Base-by-base conservation (phyloP, 202 grass and related monocot species). In the Setaria viridis region DNA sequence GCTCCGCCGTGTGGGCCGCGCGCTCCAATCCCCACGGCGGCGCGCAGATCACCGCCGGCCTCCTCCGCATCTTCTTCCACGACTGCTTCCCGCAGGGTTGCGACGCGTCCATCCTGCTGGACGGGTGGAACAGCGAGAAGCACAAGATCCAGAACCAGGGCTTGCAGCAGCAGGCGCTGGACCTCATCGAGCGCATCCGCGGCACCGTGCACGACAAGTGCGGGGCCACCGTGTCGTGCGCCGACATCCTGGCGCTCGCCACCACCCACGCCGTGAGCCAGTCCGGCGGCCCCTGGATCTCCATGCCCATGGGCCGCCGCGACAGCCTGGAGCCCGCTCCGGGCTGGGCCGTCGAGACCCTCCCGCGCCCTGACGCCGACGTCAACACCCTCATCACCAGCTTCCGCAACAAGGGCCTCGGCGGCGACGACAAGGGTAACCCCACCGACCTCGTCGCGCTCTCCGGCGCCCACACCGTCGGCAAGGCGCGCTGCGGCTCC, bases 391-490 rank as follows among this genome's bases (percentile, higher is more conserved):
- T 95, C 46, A 39, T 95, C 35, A 1, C 0, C 5, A 42, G 47
- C 7, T 80, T 95, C 72, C 13, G 4, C 3, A 30, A 11, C 7
- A 69, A 62, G 53, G 55, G 62, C 48, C 91, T 93, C 30, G 72
- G 81, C 29, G 60, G 13, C 49, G 49, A 49, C 0, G 47, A 4
- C 42, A 4, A 45, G 42, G 42, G 42, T 7, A 85, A 16, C 64
- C 13, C 84, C 70, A 53, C n/a, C 67, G 93, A 95, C 74, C 87
- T 95, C 25, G 94, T 95, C 0, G 78, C 94, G 39, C 81, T 95
- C 29, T 91, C 94, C 30, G 94, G 94, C 55, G 91, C 84, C 25
- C 94, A 93, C 86, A 95, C 94, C 67, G 87, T 93, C 37, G 94
- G 94, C 34, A 57, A 74, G 46, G 54, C 89, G 15, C 74, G 85